Conservation (phyloP, 371 early-diverging fungal genomes). For the Amoeboaphelidium occidentale region DNA sequence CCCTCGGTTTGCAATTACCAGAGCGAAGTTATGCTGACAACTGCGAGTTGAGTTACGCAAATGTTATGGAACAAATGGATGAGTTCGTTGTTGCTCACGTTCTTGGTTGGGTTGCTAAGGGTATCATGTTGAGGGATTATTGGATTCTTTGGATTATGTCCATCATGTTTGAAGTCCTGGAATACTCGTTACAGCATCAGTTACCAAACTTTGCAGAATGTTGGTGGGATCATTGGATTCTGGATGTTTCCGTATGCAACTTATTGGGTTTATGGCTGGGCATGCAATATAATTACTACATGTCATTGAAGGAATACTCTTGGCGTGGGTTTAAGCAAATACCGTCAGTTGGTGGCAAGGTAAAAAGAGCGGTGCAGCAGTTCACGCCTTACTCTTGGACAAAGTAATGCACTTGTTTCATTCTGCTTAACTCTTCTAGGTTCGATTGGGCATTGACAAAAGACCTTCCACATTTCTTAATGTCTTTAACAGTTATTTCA, state of each 20-base stretch:
- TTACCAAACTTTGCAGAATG: conserved; percentile 93
- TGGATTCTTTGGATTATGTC: conserved; percentile 88
- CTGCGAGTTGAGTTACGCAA: conserved; percentile 49
- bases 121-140: conserved; percentile 70
- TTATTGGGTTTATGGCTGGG: conserved; percentile 81
- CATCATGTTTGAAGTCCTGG: conserved; percentile 75
- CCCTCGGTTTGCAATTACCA: conserved; percentile 50
- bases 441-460: conserved; percentile 67
- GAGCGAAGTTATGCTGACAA: conserved; percentile 74
- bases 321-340: conserved; percentile 76
- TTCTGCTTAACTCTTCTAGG: too few relatives aligned
- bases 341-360: conserved; percentile 50
- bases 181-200: conserved; percentile 83
- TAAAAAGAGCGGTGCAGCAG: conserved; percentile 66
- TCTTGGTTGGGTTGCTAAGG: conserved; percentile 86
- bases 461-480: conserved; percentile 47
- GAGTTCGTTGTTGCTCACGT: conserved; percentile 80
- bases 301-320: conserved; percentile 76
- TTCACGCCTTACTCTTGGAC: conserved; percentile 88
- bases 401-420: too few relatives aligned
- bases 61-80: conserved; percentile 60
- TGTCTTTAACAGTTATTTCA: conserved; percentile 28
- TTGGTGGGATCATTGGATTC: conserved; percentile 98
- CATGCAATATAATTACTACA: conserved; percentile 87
- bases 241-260: conserved; percentile 82